Conservation (phyloP, 495 filamentous ascomycete species). For the Talaromyces proteolyticus region DNA sequence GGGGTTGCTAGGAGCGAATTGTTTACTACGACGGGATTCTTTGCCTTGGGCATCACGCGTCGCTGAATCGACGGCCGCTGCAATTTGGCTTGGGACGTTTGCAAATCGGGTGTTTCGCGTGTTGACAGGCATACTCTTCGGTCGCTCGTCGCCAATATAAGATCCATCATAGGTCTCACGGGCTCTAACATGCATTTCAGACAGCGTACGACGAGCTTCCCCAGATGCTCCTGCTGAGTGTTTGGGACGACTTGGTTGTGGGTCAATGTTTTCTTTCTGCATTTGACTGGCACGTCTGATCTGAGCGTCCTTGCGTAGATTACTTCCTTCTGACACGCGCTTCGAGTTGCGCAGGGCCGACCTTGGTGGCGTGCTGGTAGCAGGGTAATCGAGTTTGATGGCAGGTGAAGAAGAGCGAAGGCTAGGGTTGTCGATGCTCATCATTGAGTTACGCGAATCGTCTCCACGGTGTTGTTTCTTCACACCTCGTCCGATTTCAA, state of each 20-base stretch:
- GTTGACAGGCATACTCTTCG: slow-evolving; percentile 38
- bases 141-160: slow-evolving; percentile 43
- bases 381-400: slow-evolving; percentile 37
- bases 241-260: slow-evolving; percentile 22
- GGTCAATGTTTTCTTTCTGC: slow-evolving; percentile 40
- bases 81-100: slow-evolving; percentile 39
- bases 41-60: slow-evolving; percentile 34
- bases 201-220: slow-evolving; percentile 37
- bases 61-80: slow-evolving; percentile 37
- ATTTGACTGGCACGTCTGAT: slow-evolving; percentile 35
- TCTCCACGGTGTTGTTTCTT: slow-evolving; percentile 27
- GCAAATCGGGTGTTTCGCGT: slow-evolving; percentile 51
- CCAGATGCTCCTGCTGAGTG: neutral
- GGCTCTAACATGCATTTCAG: slow-evolving; percentile 50
- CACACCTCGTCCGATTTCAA: slow-evolving; percentile 39
- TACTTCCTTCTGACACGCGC: slow-evolving; percentile 30
- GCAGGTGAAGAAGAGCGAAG: slow-evolving; percentile 42
- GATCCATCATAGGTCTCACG: slow-evolving; percentile 51
- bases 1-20: slow-evolving; percentile 3
- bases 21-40: slow-evolving; percentile 20
- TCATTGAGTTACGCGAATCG: slow-evolving; percentile 37
- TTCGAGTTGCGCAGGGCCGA: slow-evolving; percentile 17
- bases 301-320: slow-evolving; percentile 39
- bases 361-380: slow-evolving; percentile 35
- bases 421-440: slow-evolving; percentile 40